A percentile compares a stretch with the other conserved stretches of the same genome.
These are phyloP conservation scores for Fagus sylvatica DNA, from an alignment of 306 rosid genomes.

Conservation along the genomic window DNA sequence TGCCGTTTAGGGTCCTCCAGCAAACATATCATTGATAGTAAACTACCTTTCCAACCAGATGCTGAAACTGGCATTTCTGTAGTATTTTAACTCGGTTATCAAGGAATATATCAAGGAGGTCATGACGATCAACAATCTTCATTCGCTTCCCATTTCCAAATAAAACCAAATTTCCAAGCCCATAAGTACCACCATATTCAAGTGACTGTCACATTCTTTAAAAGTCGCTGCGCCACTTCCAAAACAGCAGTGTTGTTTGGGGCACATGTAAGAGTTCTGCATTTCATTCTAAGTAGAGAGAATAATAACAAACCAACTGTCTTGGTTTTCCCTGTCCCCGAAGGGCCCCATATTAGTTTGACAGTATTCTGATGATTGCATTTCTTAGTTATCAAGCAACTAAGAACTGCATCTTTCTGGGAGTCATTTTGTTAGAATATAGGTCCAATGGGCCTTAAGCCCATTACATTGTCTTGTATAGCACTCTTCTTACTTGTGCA, in stretches of 20 bases:
- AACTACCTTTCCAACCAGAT: slow-evolving; percentile 15
- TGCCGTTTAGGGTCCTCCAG: slow-evolving; percentile 26
- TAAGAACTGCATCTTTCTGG: slow-evolving; percentile 43
- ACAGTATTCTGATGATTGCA: slow-evolving; percentile 31
- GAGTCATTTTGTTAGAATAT: no score
- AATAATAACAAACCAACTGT: slow-evolving; percentile 42
- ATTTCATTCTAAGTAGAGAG: slow-evolving; percentile 31
- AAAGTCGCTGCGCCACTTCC: slow-evolving; percentile 40
- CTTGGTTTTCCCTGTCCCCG: slow-evolving; percentile 69
- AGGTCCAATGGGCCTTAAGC: no score
- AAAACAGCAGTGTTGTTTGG: slow-evolving; percentile 60
- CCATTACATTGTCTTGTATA: no score
- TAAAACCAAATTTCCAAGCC: slow-evolving; percentile 37
- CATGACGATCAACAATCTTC: slow-evolving; percentile 14
- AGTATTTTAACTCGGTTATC: slow-evolving; percentile 20
- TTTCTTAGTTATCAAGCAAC: slow-evolving; percentile 30
- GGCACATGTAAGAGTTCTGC: slow-evolving; percentile 59
- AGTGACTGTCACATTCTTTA: slow-evolving; percentile 1
- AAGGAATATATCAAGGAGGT: slow-evolving; percentile 20
- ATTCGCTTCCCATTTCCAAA: slow-evolving; percentile 25
- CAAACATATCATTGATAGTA: slow-evolving; percentile 14
- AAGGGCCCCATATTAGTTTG: slow-evolving; percentile 71
- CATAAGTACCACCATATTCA: slow-evolving; percentile 4
- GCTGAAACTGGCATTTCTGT: background rate
- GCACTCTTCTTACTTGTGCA: no score